Base-by-base conservation (phyloP, 805 yeast genomes). In the Candida chauliodis region DNA sequence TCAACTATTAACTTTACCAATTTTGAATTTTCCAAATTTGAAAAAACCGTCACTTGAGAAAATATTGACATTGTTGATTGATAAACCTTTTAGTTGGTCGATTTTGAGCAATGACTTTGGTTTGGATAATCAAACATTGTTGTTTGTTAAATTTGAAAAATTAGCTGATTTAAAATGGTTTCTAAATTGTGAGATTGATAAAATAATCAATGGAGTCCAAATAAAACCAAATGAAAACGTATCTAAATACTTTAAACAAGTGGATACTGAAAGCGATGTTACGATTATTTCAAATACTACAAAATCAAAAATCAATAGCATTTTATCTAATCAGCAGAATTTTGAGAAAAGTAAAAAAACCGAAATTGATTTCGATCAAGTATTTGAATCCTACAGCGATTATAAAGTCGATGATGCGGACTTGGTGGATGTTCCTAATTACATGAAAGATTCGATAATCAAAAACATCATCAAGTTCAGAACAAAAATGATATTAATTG, bases 351-450 rank as follows among this genome's bases (percentile, higher is more conserved):
- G 51, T 4, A 43, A 41, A 22, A 64, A 62, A 2, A 60, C 65
- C 2, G 68, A 61, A 35, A n/a, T 27, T 15, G 66, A 59, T 42
- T 46, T 63, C 38, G 65, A 59, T 34, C 55, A 61, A 41, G 67
- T 61, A 5, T 50, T 61, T 47, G 52, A 58, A 21, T 59, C 61
- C 48, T 63, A 59, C 45, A 53, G 49, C 33, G 52, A 51, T 22
- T 80, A 81, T 51, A 66, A 70, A 38, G 74, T 81, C 22, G 83
- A 81, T 50, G 65, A 69, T n/a, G 59, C 63, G 32, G 85, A 79
- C 48, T 53, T 81, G 38, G 59, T 67, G 10, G 85, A 77, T 45
- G 72, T 80, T 3, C 84, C 86, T 2, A 55, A 59, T 17, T 73
- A 73, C 18, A 61, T 75, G 63, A 55, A 73, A 31, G 80, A 77